A percentile compares a stretch with the other conserved stretches of the same genome.
phyloP scores from a whole-genome alignment of 805 yeast species.

The Schizosaccharomyces osmophilus region DNA sequence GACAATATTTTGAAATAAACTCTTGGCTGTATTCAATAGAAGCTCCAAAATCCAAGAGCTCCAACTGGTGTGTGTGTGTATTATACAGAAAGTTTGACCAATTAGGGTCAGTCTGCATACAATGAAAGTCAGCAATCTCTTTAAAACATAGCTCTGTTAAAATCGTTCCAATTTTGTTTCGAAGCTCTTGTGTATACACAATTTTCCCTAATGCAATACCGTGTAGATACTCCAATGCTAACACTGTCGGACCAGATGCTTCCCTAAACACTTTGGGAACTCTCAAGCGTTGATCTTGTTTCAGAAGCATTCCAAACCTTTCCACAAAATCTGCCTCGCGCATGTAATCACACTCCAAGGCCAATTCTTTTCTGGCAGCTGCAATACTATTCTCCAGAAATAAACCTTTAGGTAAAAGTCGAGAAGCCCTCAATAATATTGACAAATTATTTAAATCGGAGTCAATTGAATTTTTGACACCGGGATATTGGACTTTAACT shows the following conservation, averaged over 20 bases:
- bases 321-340: constrained; percentile 65
- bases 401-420: constrained; percentile 70
- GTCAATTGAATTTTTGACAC: constrained; percentile 80
- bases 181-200: constrained; percentile 18
- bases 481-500: constrained; percentile 91
- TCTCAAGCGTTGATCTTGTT: constrained; percentile 34
- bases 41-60: constrained; percentile 86
- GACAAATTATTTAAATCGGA: constrained; percentile 74
- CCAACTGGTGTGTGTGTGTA: constrained; percentile 41
- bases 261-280: constrained; percentile 67
- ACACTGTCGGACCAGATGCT: constrained; percentile 54
- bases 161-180: constrained; percentile 36
- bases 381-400: constrained; percentile 79
- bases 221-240: constrained; percentile 72
- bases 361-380: constrained; percentile 75
- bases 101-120: constrained; percentile 97
- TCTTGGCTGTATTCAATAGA: constrained; percentile 50
- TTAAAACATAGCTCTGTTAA: constrained; percentile 67
- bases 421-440: constrained; percentile 62
- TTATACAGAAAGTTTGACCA: constrained; percentile 95
- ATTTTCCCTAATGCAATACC: constrained; percentile 68
- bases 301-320: constrained; percentile 37
- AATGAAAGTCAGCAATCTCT: constrained; percentile 63
- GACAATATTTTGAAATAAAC: constrained; percentile 46
- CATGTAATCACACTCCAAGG: constrained; percentile 92